Base-by-base conservation (phyloP, 2,329 filamentous ascomycete species). In the Exophiala oligosperma region DNA sequence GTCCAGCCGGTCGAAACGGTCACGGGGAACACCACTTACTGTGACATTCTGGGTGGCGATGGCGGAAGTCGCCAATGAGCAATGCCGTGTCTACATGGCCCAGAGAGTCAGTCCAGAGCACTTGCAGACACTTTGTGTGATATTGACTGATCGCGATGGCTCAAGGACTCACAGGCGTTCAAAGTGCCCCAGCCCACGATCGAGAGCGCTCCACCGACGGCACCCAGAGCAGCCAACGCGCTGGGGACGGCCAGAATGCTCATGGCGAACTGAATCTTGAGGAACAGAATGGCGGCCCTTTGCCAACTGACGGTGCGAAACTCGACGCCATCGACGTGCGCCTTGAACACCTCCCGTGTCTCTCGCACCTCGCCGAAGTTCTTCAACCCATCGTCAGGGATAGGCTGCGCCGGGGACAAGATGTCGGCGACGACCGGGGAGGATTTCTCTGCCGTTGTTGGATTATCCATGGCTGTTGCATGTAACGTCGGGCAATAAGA, bases 251-350 rank as follows among this genome's bases (percentile, higher is more conserved):
- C 75, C 2, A 81, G 69, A 1, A 81, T 76, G 49, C 79, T 77
- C 1, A 76, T 80, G 8, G 78, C 77, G 60, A 80, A 56, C 61
- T 56, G 57, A 68, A 72, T 70, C 69, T 82, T 83, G 21, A 81
- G 67, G 56, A 83, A 81, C 61, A 83, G 81, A n/a, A 81, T 72
- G 2, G 78, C 70, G 1, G 80, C 79, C 23, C 77, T 74, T n/a
- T 76, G 73, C 80, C 81, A 84, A 56, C 74, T 73, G 9, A 83
- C 80, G 1, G 79, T 81, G 21, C 80, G 73, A 59, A 83, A 83
- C 50, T 83, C 73, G 40, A 82, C 78, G 26, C 75, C 74, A 40
- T 75, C 77, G 41, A 75, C 74, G 1, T 71, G 72, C 60, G 71
- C 75, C 61, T 78, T 76, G 72, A 82, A 83, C 29, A 83, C 76